phyloP scores from a whole-genome alignment of 208 protist species.

The Tritrichomonas foetus region DNA sequence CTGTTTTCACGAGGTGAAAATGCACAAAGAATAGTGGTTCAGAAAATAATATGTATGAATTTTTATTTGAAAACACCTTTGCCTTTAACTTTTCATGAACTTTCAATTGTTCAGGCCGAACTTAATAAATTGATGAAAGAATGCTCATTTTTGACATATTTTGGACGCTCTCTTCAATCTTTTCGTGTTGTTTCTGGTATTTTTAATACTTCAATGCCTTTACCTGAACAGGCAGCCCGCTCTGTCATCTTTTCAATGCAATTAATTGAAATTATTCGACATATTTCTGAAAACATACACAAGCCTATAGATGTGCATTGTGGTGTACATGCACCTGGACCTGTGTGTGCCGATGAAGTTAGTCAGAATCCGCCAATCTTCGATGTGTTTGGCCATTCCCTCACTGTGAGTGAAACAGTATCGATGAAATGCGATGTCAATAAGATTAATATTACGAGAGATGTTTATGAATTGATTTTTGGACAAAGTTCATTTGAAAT shows the following conservation, averaged over 20 bases:
- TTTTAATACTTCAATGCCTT: background rate
- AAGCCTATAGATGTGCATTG: background rate
- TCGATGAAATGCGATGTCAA: background rate
- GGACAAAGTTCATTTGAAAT: too few relatives aligned
- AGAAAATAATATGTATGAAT: background rate
- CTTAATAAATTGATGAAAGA: background rate
- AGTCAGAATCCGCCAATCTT: background rate
- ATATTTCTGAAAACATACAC: background rate
- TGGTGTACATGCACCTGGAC: background rate
- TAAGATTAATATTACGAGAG: background rate
- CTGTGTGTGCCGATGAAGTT: background rate
- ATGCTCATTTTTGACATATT: background rate
- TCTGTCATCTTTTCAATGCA: background rate
- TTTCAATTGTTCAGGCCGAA: background rate
- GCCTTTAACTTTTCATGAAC: background rate
- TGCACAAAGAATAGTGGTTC: background rate
- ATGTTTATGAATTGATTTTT: background rate
- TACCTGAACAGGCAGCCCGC: background rate
- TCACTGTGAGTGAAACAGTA: background rate
- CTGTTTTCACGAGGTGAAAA: background rate
- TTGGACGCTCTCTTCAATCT: background rate
- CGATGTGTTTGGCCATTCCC: background rate
- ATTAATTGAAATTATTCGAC: background rate
- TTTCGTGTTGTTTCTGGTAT: background rate
- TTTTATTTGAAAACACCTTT: background rate